Conservation (phyloP, 2,329 filamentous ascomycete genomes). For the Lachnellula hyalina region DNA sequence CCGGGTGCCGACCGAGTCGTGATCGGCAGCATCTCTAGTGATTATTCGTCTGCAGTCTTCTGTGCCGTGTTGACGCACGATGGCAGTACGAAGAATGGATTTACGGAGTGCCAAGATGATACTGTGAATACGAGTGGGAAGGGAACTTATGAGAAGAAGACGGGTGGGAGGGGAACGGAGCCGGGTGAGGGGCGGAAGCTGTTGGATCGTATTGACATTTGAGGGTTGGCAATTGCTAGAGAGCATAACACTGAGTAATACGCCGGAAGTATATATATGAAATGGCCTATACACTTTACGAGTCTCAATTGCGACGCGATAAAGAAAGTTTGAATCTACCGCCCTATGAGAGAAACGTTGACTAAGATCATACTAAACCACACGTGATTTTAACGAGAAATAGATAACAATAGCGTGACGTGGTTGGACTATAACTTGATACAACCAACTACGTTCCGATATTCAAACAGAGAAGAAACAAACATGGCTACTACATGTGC, state of each 20-base stretch:
- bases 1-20: conserved; percentile 31
- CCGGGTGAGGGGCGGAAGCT: conserved; percentile 12
- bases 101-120: conserved; percentile 29
- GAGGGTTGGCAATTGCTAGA: neutral
- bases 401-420: too few species aligned
- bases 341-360: too few species aligned
- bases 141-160: conserved; percentile 12
- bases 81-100: conserved; percentile 27
- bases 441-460: neutral
- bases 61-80: conserved; percentile 31
- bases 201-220: conserved; percentile 18
- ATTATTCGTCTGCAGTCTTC: conserved; percentile 27
- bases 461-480: neutral
- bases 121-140: conserved; percentile 10
- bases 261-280: too few species aligned
- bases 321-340: too few species aligned
- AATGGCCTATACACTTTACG: too few species aligned
- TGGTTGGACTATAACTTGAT: too few species aligned
- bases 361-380: too few species aligned
- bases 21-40: conserved; percentile 27
- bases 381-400: too few species aligned
- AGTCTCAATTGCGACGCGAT: too few species aligned
- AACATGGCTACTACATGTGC: neutral
- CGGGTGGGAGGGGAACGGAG: conserved; percentile 7
- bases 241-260: neutral